Conservation (phyloP, 768 basidiomycete species). For the Pisolithus albus region DNA sequence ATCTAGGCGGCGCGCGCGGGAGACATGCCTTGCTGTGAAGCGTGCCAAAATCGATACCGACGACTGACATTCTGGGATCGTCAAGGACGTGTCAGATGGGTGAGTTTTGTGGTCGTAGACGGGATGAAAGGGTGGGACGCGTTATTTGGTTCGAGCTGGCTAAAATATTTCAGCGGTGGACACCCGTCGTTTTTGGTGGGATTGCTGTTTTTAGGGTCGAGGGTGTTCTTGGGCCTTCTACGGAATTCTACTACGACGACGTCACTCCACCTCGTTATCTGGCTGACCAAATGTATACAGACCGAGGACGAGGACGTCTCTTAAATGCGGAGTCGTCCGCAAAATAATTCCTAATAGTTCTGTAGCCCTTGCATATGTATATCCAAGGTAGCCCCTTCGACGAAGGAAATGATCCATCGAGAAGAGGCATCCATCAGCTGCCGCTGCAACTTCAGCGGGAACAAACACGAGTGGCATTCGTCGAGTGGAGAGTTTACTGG, state of each 20-base stretch:
- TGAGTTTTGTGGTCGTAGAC: background rate
- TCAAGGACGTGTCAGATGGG: background rate
- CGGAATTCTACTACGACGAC: conserved; percentile 13
- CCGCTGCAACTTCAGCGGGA: background rate
- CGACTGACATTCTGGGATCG: conserved; percentile 67
- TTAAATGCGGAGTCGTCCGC: too few relatives aligned
- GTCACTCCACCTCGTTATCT: background rate
- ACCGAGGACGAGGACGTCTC: too few relatives aligned
- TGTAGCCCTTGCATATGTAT: background rate
- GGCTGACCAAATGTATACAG: too few relatives aligned
- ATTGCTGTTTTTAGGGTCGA: conserved; percentile 14
- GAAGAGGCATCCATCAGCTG: background rate
- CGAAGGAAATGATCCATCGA: background rate
- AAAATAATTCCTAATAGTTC: background rate
- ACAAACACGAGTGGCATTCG: too few relatives aligned
- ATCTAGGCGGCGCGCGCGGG: conserved; percentile 1
- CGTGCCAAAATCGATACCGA: conserved; percentile 91
- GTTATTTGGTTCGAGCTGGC: conserved; percentile 6
- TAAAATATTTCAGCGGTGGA: conserved; percentile 3
- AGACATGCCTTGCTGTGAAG: conserved; percentile 73
- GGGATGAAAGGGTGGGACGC: background rate
- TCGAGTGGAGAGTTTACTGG: too few relatives aligned
- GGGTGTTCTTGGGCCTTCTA: conserved; percentile 21
- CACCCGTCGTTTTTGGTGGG: conserved; percentile 15
- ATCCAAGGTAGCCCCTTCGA: background rate